Conservation (phyloP, 306 rosid genomes). For the Carpinus fangiana region DNA sequence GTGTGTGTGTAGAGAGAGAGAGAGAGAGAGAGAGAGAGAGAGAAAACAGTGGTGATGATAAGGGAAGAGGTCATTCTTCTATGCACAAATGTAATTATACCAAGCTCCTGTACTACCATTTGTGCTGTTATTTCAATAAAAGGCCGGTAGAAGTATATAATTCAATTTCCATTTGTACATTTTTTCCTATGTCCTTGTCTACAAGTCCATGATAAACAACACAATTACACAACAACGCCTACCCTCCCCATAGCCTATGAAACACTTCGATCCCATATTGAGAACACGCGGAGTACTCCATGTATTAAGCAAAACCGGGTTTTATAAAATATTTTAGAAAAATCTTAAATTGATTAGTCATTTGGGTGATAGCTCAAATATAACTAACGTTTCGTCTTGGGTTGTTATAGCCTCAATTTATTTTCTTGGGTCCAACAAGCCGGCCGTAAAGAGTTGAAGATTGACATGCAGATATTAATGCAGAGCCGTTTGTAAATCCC, state of each 20-base stretch:
- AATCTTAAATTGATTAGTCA: too few species aligned
- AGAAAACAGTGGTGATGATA: not conserved
- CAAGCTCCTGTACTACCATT: constrained; percentile 31
- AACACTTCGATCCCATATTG: not conserved
- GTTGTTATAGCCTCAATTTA: too few species aligned
- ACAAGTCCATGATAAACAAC: not conserved
- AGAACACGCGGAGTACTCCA: not conserved
- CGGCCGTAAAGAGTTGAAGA: not conserved
- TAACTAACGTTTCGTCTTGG: too few species aligned
- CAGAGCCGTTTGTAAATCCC: not conserved
- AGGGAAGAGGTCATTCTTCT: not conserved
- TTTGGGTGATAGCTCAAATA: too few species aligned
- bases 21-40: constrained; percentile 25
- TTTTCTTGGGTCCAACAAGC: not conserved
- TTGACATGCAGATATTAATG: not conserved
- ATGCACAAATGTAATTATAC: constrained; percentile 24
- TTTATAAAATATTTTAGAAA: too few species aligned
- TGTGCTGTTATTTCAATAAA: constrained; percentile 23
- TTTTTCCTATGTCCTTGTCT: not conserved
- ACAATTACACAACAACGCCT: not conserved
- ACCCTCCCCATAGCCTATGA: not conserved
- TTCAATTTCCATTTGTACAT: not conserved
- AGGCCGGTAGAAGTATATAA: too few species aligned
- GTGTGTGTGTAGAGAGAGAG: constrained; percentile 32
- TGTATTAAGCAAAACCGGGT: too few species aligned